Percentiles rank a stretch among this genome's conserved stretches.
Conservation (phyloP, 2,329 filamentous ascomycete genomes). For the Claviceps maximensis region DNA sequence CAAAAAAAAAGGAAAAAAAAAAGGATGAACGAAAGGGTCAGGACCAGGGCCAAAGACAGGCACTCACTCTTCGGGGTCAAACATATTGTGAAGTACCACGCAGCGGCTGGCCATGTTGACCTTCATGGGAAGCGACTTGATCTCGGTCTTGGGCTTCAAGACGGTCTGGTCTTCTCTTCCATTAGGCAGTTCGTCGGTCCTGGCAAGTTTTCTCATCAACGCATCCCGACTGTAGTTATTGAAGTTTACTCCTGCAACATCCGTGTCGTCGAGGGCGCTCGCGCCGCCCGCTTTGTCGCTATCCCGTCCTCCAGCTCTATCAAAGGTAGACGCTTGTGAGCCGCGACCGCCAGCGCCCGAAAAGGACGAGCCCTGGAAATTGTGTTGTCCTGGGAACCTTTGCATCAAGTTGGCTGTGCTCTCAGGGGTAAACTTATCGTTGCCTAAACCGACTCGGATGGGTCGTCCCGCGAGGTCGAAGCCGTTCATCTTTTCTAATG, state of each 20-base stretch:
- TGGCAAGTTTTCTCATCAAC: constrained; percentile 95
- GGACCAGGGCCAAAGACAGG: neutral
- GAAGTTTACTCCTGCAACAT: constrained; percentile 97
- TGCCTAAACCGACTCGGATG: constrained; percentile 96
- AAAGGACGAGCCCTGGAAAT: constrained; percentile 81
- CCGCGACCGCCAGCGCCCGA: constrained; percentile 82
- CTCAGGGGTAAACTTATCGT: constrained; percentile 99
- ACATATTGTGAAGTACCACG: constrained; percentile 91
- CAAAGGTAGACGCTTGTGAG: constrained; percentile 74
- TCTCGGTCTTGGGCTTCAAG: constrained; percentile 65
- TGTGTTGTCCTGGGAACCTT: constrained; percentile 74
- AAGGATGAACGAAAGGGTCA: no score
- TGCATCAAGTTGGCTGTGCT: constrained; percentile 86
- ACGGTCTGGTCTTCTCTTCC: constrained; percentile 57
- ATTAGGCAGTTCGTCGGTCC: constrained; percentile 69
- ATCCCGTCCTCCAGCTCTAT: constrained; percentile 78
- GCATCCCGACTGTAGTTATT: constrained; percentile 98
- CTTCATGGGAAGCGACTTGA: constrained; percentile 66
- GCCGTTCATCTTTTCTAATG: constrained; percentile 97
- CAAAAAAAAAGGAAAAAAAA: neutral
- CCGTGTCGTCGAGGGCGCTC: constrained; percentile 91
- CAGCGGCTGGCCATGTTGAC: constrained; percentile 89
- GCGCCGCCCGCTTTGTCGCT: constrained; percentile 83
- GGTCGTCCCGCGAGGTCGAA: constrained; percentile 95
- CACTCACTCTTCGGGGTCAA: constrained; percentile 79